Percentiles rank a stretch among this genome's conserved stretches.
Evolutionary conservation across 2,329 filamentous ascomycete genomes (phyloP).

Genomic region (Phialocephala subalpina): DNA sequence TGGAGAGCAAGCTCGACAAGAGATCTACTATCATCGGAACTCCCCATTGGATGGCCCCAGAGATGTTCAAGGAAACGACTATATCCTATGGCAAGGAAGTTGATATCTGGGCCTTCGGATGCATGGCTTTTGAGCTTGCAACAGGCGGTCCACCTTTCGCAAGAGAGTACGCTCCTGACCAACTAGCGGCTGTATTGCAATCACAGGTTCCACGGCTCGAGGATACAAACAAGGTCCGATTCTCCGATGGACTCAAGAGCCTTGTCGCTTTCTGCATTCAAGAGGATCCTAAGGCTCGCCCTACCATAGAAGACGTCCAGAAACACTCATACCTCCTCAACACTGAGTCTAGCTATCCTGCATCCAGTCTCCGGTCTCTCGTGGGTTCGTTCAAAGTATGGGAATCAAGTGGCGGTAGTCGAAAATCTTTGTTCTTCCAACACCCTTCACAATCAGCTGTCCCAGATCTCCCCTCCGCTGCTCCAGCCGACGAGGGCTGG

Average conservation of each 20-base stretch:
- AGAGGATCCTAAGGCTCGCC: constrained; percentile 72
- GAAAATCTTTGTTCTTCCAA: constrained; percentile 68
- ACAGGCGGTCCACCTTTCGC: constrained; percentile 79
- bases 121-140: constrained; percentile 82
- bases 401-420: constrained; percentile 77
- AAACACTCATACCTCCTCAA: constrained; percentile 73
- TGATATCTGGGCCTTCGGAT: constrained; percentile 87
- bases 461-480: constrained; percentile 45
- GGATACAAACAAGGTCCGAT: constrained; percentile 72
- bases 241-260: constrained; percentile 45
- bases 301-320: constrained; percentile 74
- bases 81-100: constrained; percentile 75
- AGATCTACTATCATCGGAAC: constrained; percentile 84
- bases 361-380: constrained; percentile 67
- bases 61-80: constrained; percentile 69
- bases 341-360: constrained; percentile 69
- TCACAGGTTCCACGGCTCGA: constrained; percentile 73
- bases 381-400: constrained; percentile 78
- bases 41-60: constrained; percentile 87
- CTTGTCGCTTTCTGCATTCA: constrained; percentile 78
- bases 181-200: constrained; percentile 63
- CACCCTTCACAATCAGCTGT: constrained; percentile 60
- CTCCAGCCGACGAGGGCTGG: constrained; percentile 67
- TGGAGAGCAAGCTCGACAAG: constrained; percentile 80
- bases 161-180: constrained; percentile 56